A percentile compares a stretch with the other conserved stretches of the same genome.
These are phyloP conservation scores for Phytophthora idaei DNA, from an alignment of 352 stramenopile genomes.

Conservation along the genomic window DNA sequence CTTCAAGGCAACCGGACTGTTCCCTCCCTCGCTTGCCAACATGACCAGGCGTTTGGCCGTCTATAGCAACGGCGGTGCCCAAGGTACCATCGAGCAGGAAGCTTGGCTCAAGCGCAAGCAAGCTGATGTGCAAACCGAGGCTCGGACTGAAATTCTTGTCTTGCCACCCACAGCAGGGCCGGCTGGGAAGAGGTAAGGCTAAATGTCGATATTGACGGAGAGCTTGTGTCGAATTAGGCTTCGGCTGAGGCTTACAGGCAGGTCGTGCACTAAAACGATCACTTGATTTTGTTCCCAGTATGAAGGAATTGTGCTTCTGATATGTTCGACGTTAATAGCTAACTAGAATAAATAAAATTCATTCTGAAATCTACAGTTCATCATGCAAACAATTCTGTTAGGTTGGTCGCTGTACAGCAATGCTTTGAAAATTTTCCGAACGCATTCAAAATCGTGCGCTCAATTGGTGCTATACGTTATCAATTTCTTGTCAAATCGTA, in stretches of 20 bases:
- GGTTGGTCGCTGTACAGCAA: background rate
- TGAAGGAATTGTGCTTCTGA: background rate
- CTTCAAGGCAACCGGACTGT: constrained; percentile 16
- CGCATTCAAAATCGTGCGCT: too few relatives aligned
- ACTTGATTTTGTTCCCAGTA: background rate
- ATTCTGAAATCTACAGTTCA: background rate
- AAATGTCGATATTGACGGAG: background rate
- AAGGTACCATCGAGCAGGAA: background rate
- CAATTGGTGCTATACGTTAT: too few relatives aligned
- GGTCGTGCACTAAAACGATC: background rate
- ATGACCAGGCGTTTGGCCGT: background rate
- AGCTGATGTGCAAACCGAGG: background rate
- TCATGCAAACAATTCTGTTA: background rate
- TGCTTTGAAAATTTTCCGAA: too few relatives aligned
- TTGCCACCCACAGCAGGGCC: background rate
- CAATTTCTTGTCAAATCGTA: too few relatives aligned
- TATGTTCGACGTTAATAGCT: background rate
- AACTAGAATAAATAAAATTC: background rate
- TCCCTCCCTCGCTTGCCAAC: constrained; percentile 3
- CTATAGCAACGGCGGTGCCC: constrained; percentile 3
- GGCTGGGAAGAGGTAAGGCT: background rate
- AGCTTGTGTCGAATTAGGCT: background rate
- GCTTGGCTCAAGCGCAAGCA: background rate
- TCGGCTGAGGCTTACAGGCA: background rate
- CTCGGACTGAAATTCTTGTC: background rate